Percentiles rank a stretch among this genome's conserved stretches.
Conservation (phyloP, 108 stramenopile species). For the Nannochloropsis granulata region DNA sequence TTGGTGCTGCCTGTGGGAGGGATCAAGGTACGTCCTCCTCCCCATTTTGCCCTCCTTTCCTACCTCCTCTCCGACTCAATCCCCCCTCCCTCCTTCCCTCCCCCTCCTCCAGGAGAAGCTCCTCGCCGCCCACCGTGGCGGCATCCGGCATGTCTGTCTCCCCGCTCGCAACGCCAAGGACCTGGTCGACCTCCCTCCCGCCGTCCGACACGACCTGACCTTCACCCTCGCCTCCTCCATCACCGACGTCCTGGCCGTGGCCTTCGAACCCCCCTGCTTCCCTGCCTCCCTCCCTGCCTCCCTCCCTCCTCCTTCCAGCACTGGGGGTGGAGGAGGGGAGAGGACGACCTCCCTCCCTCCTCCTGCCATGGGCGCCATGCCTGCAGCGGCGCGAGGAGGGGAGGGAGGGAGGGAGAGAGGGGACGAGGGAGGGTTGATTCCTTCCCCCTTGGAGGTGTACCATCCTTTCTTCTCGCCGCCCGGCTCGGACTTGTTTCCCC, state of each 20-base stretch:
- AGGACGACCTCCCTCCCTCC: not conserved
- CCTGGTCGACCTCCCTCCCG: slow-evolving; percentile 1
- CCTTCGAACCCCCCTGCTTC: not conserved
- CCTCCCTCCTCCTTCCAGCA: not conserved
- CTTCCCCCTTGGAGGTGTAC: not conserved
- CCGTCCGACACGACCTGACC: not conserved
- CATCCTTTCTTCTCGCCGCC: not conserved
- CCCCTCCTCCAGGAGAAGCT: not conserved
- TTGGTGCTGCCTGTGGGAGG: slow-evolving; percentile 29
- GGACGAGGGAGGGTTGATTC: not conserved
- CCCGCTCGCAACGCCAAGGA: slow-evolving; percentile 5
- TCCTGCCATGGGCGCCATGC: not conserved
- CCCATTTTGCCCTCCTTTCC: not conserved
- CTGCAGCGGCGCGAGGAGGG: not conserved
- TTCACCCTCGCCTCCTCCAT: slow-evolving; percentile 9
- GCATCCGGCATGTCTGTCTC: slow-evolving; percentile 3
- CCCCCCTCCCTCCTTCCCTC: not conserved
- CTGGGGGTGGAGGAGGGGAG: not conserved
- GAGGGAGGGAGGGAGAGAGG: not conserved
- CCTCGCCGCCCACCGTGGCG: slow-evolving; percentile 13
- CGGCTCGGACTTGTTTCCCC: not conserved
- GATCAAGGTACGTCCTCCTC: not conserved
- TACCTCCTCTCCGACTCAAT: not conserved
- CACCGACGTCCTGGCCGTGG: slow-evolving; percentile 1
- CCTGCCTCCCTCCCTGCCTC: not conserved